phyloP scores from a whole-genome alignment of 345 rosid species.

The Brassica incana region DNA sequence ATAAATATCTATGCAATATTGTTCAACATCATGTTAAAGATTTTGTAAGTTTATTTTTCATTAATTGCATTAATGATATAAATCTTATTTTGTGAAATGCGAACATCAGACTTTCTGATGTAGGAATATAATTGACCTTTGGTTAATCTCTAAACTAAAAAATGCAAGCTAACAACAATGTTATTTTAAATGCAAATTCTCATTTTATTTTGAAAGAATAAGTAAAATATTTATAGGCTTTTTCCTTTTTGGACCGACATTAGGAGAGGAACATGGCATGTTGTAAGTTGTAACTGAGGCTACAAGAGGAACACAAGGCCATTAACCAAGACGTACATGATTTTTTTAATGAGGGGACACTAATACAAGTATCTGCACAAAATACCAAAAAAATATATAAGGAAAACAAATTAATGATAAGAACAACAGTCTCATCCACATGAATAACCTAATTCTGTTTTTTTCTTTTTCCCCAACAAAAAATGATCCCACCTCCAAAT shows the following conservation, averaged over 20 bases:
- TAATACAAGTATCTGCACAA: conserved; percentile 23
- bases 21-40: not conserved
- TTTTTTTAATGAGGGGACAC: conserved; percentile 7
- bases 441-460: conserved; percentile 38
- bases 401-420: conserved; percentile 19
- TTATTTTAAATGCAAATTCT: not conserved
- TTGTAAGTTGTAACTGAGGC: conserved; percentile 7
- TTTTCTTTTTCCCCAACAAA: conserved; percentile 14
- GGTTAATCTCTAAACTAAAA: not conserved
- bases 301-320: conserved; percentile 3
- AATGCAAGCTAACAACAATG: not conserved
- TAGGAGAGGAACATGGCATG: conserved; percentile 2
- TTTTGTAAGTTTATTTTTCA: not conserved
- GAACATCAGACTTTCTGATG: not conserved
- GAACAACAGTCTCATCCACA: conserved; percentile 38
- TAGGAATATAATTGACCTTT: not conserved
- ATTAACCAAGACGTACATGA: conserved; percentile 4
- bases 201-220: not conserved
- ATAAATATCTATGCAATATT: not conserved
- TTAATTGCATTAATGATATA: not conserved
- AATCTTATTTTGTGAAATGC: not conserved
- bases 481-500: conserved; percentile 29
- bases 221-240: no score
- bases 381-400: conserved; percentile 1
- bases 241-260: conserved; percentile 18